Conservation (phyloP, 805 yeast genomes). For the Candida maesae region DNA sequence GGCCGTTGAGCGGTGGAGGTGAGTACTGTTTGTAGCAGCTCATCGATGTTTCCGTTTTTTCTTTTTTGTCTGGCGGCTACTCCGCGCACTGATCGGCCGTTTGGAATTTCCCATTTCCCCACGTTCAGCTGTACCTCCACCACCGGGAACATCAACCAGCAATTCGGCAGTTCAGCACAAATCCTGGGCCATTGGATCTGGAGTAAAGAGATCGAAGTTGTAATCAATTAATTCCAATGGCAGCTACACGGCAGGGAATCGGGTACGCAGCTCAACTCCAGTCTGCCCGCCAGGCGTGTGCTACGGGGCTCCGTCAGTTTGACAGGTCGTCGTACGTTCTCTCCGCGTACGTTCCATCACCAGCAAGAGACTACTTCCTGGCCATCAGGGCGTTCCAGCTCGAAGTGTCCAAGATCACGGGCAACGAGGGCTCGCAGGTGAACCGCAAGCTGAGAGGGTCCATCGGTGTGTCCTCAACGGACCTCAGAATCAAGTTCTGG, state of each 20-base stretch:
- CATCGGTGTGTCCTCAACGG: slow-evolving; percentile 24
- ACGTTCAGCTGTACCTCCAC: too few relatives aligned
- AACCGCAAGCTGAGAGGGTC: slow-evolving; percentile 29
- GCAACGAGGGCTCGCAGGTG: slow-evolving; percentile 19
- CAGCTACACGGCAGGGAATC: background rate
- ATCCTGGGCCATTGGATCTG: too few relatives aligned
- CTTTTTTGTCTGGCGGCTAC: background rate
- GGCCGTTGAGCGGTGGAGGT: background rate
- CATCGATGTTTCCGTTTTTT: background rate
- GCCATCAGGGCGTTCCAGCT: slow-evolving; percentile 65
- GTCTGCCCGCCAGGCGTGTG: slow-evolving; percentile 10
- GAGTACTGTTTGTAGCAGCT: background rate
- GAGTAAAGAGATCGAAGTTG: too few relatives aligned
- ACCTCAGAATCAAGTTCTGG: slow-evolving; percentile 72
- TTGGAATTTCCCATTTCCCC: too few relatives aligned
- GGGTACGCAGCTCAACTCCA: slow-evolving; percentile 5
- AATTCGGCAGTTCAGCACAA: too few relatives aligned
- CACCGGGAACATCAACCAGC: too few relatives aligned
- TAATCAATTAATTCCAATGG: too few relatives aligned
- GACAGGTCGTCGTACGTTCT: slow-evolving; percentile 66
- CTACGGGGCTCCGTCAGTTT: slow-evolving; percentile 18
- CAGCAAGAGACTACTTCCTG: slow-evolving; percentile 55
- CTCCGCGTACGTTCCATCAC: slow-evolving; percentile 65
- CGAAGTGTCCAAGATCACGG: slow-evolving; percentile 50
- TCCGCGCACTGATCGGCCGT: too few relatives aligned